Evolutionary conservation across 306 rosid species (phyloP), one percentile per base, ranked within the genome.

Genomic region (Coriaria nepalensis): DNA sequence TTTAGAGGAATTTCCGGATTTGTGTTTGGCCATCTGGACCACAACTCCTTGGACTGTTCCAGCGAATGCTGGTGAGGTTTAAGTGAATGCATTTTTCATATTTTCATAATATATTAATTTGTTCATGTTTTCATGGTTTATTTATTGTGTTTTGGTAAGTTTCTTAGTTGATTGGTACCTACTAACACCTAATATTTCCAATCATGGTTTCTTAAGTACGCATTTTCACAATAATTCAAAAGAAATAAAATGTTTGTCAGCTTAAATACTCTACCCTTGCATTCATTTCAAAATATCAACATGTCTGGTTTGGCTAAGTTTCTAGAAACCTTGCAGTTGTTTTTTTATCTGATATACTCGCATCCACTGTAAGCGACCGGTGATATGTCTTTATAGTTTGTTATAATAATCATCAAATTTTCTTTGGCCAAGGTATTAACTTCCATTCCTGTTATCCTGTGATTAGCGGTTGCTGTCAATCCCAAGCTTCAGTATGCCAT

Each of bases 11-110:
- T 77, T 75, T 63, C 87, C 93, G 35, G 67, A 92, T 75, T 61
- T 92, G 71, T 79, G 69, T 64, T 61, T 92, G 79, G 87, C 98
- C 61, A 65, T 85, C 60, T 92, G 98, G 96, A 92, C 98, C 34
- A 92, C 98, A 48, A 92, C 96, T 67, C 96, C 98, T 35, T 92
- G 96, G 98, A 92, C 98, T 56, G 56, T 92, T 64, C 98, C 96
- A 59, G 98, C 96, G 66, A 92, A 92, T 65, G 96, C 94, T 36
- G 98, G 98, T 85, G 61, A 58, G 74, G 69, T 66, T 72, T 43
- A 51, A 48, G 37, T 59, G 59, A 51, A 46, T 70, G 55, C 61
- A 40, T 67, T 70, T 67, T 6, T 34, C 54, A 50, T 39, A 39
- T 49, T 64, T 43, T 12, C 59, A 39, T 56, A 36, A 33, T 14